Evolutionary conservation across 768 basidiomycete genomes (phyloP), one percentile per base, ranked within the genome.

Genomic region (Ramaria rubella): DNA sequence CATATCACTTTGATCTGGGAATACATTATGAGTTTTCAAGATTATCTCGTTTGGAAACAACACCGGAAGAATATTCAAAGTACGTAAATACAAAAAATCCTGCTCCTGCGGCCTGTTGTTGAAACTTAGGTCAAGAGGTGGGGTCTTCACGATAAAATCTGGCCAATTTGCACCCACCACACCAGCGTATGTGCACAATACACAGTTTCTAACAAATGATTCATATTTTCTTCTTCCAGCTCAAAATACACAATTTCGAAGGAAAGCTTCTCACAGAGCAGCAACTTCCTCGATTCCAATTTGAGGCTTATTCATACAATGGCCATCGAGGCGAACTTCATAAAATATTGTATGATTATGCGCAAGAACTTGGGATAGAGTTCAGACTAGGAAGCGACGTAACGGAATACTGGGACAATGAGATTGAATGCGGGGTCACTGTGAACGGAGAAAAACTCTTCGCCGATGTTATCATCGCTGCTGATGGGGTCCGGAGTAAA

Each of bases 281-380:
- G 52, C 58, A 46, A 34, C 52, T 60, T 59, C 51, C 58, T 46
- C 53, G 34, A 29, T 57, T 49, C 31, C 52, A 43, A 30, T 63
- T 50, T 48, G 62, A 58, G 42, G 59, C 61, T 50, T 60, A 61
- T 59, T 54, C 58, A 29, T 65, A 67, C 58, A 62, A 66, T 55
- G 67, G 64, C n/a, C 63, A 67, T 59, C 68, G 64, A 42, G 65
- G 57, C 44, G 64, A 66, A 53, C 50, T 71, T 26, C 60, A 64
- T 51, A 29, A 57, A 14, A 52, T 65, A 29, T 45, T 67, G 21
- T 56, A 62, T 26, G 44, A 61, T 5, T 55, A 61, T 43, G 71
- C 65, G 30, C 33, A 57, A 30, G 61, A 54, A 29, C 46, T 67
- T 26, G 60, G 61, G 44, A 40, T 60, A 43, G 60, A 65, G 56